Conservation (phyloP, 2,329 filamentous ascomycete genomes). For the Hawksworthiomyces lignivorus region DNA sequence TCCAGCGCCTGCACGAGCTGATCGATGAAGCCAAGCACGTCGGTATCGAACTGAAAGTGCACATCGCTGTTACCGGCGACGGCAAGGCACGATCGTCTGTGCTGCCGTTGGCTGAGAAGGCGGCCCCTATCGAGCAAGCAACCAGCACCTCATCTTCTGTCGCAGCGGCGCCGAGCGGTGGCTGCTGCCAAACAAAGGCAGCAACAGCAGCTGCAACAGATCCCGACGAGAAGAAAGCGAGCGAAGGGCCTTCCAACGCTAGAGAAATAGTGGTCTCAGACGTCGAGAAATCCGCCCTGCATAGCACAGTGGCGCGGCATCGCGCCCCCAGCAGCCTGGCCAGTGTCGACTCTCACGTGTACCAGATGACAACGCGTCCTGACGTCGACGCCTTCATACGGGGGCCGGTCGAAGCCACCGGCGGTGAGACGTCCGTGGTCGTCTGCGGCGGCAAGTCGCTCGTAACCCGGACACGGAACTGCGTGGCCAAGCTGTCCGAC, state of each 20-base stretch:
- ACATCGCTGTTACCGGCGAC: constrained; percentile 45
- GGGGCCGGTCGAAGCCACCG: constrained; percentile 46
- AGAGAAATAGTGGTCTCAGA: constrained; percentile 12
- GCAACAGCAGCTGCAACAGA: background rate
- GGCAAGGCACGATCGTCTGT: background rate
- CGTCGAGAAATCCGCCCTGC: constrained; percentile 19
- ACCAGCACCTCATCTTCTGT: constrained; percentile 2
- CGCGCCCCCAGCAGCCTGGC: constrained; percentile 14
- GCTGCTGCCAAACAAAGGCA: too few species aligned
- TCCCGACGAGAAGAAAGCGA: background rate
- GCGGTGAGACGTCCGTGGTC: constrained; percentile 53
- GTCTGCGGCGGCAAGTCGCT: constrained; percentile 52
- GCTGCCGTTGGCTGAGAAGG: background rate
- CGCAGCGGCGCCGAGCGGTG: too few species aligned
- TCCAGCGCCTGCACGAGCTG: constrained; percentile 38
- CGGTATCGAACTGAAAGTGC: constrained; percentile 43
- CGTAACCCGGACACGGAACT: constrained; percentile 46
- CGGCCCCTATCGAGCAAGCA: background rate
- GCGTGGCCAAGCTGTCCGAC: constrained; percentile 48
- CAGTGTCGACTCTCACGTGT: constrained; percentile 33
- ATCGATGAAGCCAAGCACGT: constrained; percentile 32
- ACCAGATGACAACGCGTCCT: constrained; percentile 38
- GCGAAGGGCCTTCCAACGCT: too few species aligned
- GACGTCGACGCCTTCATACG: constrained; percentile 46
- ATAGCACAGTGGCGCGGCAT: background rate